These are phyloP conservation scores for Fusarium anthophilum DNA, from an alignment of 2,329 filamentous ascomycete species.

Conservation along the genomic window DNA sequence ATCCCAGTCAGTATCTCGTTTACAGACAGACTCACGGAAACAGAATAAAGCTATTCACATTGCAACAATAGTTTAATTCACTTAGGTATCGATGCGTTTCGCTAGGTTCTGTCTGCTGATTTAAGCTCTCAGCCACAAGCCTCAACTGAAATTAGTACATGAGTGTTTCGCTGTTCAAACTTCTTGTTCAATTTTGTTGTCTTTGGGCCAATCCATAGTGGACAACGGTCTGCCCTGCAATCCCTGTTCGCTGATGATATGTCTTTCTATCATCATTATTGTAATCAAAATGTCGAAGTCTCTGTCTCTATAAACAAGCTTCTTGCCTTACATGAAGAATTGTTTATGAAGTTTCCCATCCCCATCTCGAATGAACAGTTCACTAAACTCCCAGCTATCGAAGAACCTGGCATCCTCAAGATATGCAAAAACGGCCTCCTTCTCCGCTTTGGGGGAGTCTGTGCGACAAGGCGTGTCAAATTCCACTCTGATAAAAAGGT, in stretches of 20 bases:
- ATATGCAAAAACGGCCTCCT: not conserved
- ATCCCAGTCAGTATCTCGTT: not conserved
- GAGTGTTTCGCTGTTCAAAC: not conserved
- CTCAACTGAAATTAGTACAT: no score
- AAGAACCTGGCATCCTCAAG: not conserved
- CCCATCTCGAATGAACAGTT: not conserved
- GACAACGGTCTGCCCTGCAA: fast-evolving
- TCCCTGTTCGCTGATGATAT: not conserved
- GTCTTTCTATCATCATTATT: not conserved
- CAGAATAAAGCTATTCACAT: not conserved
- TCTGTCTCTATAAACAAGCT: not conserved
- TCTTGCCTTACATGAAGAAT: not conserved
- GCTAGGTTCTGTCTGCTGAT: no score
- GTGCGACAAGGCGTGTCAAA: not conserved
- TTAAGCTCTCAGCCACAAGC: no score
- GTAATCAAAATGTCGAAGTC: not conserved
- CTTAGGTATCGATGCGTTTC: fast-evolving
- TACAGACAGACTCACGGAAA: fast-evolving
- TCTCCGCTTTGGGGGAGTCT: not conserved
- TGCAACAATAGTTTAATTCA: fast-evolving
- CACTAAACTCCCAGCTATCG: not conserved
- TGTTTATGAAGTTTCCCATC: not conserved
- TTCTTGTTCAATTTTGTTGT: not conserved
- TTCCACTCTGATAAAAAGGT: not conserved
- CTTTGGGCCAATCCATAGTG: fast-evolving